Percentiles rank a stretch among this genome's conserved stretches.
These are phyloP conservation scores for Lophium mytilinum DNA, from an alignment of 495 filamentous ascomycete genomes.

Conservation along the genomic window DNA sequence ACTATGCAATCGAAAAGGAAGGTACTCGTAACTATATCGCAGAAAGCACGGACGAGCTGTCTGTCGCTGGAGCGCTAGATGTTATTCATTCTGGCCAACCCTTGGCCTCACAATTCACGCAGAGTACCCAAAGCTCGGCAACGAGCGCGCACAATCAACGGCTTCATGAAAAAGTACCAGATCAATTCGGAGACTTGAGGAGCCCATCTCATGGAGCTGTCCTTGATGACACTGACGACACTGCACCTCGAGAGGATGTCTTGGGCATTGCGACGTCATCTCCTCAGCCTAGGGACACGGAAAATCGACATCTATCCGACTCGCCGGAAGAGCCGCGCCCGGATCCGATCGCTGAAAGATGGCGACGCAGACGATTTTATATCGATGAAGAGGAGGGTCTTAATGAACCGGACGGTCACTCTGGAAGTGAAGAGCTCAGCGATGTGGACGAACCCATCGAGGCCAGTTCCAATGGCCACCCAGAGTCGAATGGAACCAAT, in stretches of 20 bases:
- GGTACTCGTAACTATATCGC: conserved; percentile 78
- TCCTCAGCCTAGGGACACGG: neutral
- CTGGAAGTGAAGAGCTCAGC: conserved; percentile 51
- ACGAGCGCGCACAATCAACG: conserved; percentile 4
- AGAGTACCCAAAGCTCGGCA: conserved; percentile 19
- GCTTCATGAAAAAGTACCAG: conserved; percentile 11
- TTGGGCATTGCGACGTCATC: conserved; percentile 30
- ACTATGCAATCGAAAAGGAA: conserved; percentile 78
- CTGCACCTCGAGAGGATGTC: conserved; percentile 40
- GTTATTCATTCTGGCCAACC: conserved; percentile 36
- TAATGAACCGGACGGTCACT: conserved; percentile 49
- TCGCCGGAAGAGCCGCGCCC: neutral
- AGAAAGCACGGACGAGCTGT: conserved; percentile 50
- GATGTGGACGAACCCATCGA: conserved; percentile 17
- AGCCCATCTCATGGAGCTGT: neutral
- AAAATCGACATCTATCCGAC: neutral
- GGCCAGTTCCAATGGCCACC: conserved; percentile 2
- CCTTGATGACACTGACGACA: conserved; percentile 38
- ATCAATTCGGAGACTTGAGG: conserved; percentile 12
- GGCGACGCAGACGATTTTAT: conserved; percentile 67
- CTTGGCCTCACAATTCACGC: conserved; percentile 29
- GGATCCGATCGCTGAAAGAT: conserved; percentile 53
- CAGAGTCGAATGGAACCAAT: conserved; percentile 35
- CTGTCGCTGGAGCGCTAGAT: conserved; percentile 60
- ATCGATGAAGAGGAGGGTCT: conserved; percentile 73